Conservation (phyloP, 1,139 yeast species). For the Blastobotrys petasosporus region DNA sequence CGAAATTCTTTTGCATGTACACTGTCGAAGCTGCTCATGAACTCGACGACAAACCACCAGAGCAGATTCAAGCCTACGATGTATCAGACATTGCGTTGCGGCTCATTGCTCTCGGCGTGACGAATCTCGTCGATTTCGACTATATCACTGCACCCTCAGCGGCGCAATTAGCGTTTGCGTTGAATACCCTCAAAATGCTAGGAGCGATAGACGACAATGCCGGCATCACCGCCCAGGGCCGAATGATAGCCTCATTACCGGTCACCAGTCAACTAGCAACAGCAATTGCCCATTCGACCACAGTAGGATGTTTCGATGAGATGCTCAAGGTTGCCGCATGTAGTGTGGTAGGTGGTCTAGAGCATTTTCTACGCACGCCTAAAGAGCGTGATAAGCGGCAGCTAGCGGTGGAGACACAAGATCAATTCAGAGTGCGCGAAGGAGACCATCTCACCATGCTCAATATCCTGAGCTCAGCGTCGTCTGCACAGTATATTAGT, state of each 20-base stretch:
- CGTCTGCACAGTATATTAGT: slow-evolving; percentile 69
- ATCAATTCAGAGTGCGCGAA: slow-evolving; percentile 71
- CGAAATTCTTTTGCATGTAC: slow-evolving; percentile 82
- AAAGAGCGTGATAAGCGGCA: slow-evolving; percentile 47
- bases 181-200: slow-evolving; percentile 47
- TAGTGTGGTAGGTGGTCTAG: slow-evolving; percentile 60
- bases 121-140: slow-evolving; percentile 81
- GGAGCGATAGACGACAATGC: slow-evolving; percentile 79
- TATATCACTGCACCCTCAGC: slow-evolving; percentile 92
- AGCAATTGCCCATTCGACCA: slow-evolving; percentile 17
- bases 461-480: slow-evolving; percentile 82
- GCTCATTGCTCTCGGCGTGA: slow-evolving; percentile 75
- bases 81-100: slow-evolving; percentile 74
- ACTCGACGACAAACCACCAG: slow-evolving; percentile 57
- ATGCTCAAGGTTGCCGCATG: slow-evolving; percentile 73
- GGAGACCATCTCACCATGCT: slow-evolving; percentile 84
- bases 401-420: slow-evolving; percentile 44
- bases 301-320: slow-evolving; percentile 60
- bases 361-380: slow-evolving; percentile 57
- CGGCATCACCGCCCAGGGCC: slow-evolving; percentile 61
- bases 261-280: slow-evolving; percentile 36
- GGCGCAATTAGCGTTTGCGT: slow-evolving; percentile 64
- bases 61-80: slow-evolving; percentile 74
- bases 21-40: slow-evolving; percentile 80
- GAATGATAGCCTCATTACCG: slow-evolving; percentile 81